Base-by-base conservation (phyloP, 805 yeast genomes). In the Starmerella etchellsii region DNA sequence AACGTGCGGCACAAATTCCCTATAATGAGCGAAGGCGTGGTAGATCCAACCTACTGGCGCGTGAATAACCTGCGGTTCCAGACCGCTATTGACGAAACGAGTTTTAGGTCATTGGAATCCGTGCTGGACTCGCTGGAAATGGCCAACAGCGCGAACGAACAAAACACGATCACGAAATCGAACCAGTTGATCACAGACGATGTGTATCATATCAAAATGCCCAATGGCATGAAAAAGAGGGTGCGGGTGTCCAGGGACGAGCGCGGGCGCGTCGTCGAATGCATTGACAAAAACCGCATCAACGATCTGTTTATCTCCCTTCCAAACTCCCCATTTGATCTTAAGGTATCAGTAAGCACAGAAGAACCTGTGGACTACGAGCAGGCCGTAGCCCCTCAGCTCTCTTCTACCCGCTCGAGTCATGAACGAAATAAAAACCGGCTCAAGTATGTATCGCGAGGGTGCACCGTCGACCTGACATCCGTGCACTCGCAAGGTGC, bases 321-420 rank as follows among this genome's bases (percentile, higher is more conserved):
- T 40, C 95, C 95, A 3, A 78, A 81, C 48, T 73, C 81, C 25
- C 67, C 76, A 59, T 78, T 76, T 55, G 96, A 85, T 60, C 66
- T 78, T 50, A 70, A 94, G 51, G 63, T 85, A 28, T 76, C 93
- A 5, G 62, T 87, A 48, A 74, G 83, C 29, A 60, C 81, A 23
- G 96, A 85, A 72, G 57, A 77, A 44, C 95, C 95, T 0, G 71
- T 73, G 20, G 69, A 71, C 26, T 75, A 34, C 10, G 43, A 37
- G 10, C 42, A 28, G 13, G 25, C 40, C 26, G 19, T 25, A 20
- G 41, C 42, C 4, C 31, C 28, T 4, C 78, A 80, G 7, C 64
- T 42, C 26, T 22, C 32, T 29, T 37, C 9, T 20, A 9, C 5
- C 11, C 16, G 11, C 27, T 68, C 20, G 55, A 70, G 43, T 71